A percentile compares a stretch with the other conserved stretches of the same genome.
Evolutionary conservation across 2,329 filamentous ascomycete genomes (phyloP).

Genomic region (Alternaria ethzedia): DNA sequence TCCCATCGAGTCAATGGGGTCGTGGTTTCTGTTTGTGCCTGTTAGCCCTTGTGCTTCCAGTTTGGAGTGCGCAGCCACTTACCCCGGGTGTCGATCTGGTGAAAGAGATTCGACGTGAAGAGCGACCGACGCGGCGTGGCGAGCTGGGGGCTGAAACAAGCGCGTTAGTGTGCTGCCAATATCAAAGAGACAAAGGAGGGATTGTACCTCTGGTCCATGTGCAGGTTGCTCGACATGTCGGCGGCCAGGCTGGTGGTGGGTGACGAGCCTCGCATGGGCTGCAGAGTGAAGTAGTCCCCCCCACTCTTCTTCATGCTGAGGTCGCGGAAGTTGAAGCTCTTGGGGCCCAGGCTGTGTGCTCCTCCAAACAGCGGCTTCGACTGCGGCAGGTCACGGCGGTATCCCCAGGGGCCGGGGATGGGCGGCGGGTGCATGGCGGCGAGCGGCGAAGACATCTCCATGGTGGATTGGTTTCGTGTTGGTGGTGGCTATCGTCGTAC

Average conservation of each 20-base stretch:
- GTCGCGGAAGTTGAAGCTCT: constrained; percentile 77
- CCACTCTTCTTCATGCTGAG: constrained; percentile 72
- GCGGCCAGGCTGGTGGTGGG: constrained; percentile 89
- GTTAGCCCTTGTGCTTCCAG: constrained; percentile 37
- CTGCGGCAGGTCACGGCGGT: constrained; percentile 61
- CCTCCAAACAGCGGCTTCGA: constrained; percentile 61
- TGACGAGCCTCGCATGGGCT: constrained; percentile 81
- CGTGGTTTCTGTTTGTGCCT: constrained; percentile 46
- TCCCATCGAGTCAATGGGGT: constrained; percentile 61
- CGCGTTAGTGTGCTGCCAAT: constrained; percentile 44
- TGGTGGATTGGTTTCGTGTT: constrained; percentile 57
- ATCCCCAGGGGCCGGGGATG: constrained; percentile 69
- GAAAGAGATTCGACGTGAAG: constrained; percentile 76
- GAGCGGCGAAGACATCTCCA: constrained; percentile 94
- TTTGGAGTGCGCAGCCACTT: constrained; percentile 46
- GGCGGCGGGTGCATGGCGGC: constrained; percentile 85
- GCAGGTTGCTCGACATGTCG: constrained; percentile 95
- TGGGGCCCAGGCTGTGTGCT: constrained; percentile 62
- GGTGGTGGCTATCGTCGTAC: constrained; percentile 61
- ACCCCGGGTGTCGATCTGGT: constrained; percentile 65
- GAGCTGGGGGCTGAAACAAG: constrained; percentile 72
- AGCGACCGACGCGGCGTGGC: constrained; percentile 84
- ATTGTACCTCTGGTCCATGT: constrained; percentile 86
- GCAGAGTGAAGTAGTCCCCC: constrained; percentile 82
- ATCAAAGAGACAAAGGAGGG: constrained; percentile 31